These are phyloP conservation scores for Ceriops tagal DNA, from an alignment of 345 rosid genomes.

Conservation along the genomic window DNA sequence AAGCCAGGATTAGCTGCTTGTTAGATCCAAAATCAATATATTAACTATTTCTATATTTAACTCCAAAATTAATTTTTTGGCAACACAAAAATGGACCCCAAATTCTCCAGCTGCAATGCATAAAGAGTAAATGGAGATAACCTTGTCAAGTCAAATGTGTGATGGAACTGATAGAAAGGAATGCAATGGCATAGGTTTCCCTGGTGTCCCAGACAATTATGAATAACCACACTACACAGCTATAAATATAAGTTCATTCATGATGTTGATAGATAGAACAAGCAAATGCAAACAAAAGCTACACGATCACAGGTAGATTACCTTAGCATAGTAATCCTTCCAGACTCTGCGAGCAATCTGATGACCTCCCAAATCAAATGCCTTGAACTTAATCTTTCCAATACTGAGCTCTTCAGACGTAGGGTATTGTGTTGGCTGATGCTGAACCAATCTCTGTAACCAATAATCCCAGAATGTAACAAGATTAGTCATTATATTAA, in stretches of 20 bases:
- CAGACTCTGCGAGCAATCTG: constrained; percentile 79
- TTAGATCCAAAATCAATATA: too few relatives aligned
- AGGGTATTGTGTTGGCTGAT: constrained; percentile 78
- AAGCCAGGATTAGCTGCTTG: too few relatives aligned
- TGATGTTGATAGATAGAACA: not conserved
- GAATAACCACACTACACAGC: not conserved
- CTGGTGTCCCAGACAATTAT: too few relatives aligned
- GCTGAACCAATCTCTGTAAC: constrained; percentile 70
- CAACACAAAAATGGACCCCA: too few relatives aligned
- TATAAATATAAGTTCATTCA: not conserved
- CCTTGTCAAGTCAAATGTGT: too few relatives aligned
- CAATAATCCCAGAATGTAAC: constrained; percentile 11
- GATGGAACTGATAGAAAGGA: too few relatives aligned
- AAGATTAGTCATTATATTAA: not conserved
- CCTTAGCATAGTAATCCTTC: constrained; percentile 84
- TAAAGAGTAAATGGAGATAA: too few relatives aligned
- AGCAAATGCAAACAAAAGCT: not conserved
- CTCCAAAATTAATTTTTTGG: too few relatives aligned
- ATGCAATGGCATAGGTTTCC: too few relatives aligned
- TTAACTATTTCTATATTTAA: too few relatives aligned
- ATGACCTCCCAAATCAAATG: constrained; percentile 80
- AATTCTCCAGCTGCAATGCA: too few relatives aligned
- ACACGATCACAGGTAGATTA: not conserved
- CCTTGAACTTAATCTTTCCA: constrained; percentile 75
- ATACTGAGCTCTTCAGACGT: constrained; percentile 78